A percentile compares a stretch with the other conserved stretches of the same genome.
phyloP scores from a whole-genome alignment of 192 early-diverging fungal genomes.

The Podila verticillata region DNA sequence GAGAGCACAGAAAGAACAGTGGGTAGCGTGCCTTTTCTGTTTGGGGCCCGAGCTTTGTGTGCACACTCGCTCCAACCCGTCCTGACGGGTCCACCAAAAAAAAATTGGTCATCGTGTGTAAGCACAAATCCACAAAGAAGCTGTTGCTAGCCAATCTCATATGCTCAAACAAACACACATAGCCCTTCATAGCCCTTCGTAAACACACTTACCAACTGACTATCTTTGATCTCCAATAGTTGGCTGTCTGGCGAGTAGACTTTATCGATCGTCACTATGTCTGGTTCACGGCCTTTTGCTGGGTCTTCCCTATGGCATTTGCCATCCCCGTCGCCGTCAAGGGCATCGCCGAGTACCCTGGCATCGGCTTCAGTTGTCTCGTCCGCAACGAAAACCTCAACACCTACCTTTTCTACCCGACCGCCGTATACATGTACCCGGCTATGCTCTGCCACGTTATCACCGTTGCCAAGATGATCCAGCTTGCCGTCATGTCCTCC shows the following conservation, averaged over 20 bases:
- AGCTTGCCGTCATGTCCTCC: conserved; percentile 34
- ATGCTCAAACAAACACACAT: neutral
- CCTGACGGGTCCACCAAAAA: too few relatives aligned
- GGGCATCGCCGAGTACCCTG: conserved; percentile 29
- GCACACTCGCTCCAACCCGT: too few relatives aligned
- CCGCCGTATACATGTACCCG: conserved; percentile 46
- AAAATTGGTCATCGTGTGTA: neutral
- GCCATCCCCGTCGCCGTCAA: conserved; percentile 41
- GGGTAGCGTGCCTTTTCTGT: too few relatives aligned
- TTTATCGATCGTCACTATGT: conserved; percentile 39
- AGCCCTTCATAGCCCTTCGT: neutral
- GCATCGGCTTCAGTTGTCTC: conserved; percentile 46
- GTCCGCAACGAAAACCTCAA: conserved; percentile 26
- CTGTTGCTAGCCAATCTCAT: neutral
- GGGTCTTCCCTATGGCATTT: conserved; percentile 42
- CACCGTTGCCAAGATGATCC: conserved; percentile 42
- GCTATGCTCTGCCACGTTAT: conserved; percentile 23
- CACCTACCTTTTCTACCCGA: conserved; percentile 42
- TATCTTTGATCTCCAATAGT: conserved; percentile 1
- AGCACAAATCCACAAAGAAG: neutral
- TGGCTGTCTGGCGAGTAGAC: conserved; percentile 38
- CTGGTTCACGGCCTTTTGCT: conserved; percentile 35
- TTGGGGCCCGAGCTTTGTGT: too few relatives aligned
- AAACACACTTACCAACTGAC: neutral
- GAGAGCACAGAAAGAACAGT: too few relatives aligned